Conservation (phyloP, 2,329 filamentous ascomycete genomes). For the Epichloe glyceriae region DNA sequence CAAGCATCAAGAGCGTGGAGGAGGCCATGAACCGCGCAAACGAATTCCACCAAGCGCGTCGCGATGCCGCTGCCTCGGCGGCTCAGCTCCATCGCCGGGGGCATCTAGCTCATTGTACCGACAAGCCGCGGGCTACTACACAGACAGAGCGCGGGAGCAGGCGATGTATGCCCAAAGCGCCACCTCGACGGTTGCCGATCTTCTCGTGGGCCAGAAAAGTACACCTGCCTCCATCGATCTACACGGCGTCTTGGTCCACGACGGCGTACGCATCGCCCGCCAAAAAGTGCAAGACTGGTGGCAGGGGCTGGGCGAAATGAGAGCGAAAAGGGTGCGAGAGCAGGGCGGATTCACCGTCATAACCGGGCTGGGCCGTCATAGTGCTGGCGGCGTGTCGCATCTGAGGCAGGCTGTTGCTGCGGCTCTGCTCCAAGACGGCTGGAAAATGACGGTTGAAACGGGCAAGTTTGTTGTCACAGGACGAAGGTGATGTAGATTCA, state of each 20-base stretch:
- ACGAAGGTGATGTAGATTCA: constrained; percentile 16
- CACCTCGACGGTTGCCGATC: constrained; percentile 55
- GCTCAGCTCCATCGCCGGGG: constrained; percentile 31
- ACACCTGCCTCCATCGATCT: constrained; percentile 53
- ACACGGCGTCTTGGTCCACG: constrained; percentile 69
- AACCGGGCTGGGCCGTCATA: constrained; percentile 72
- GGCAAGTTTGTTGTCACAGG: constrained; percentile 63
- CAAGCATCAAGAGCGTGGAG: constrained; percentile 10
- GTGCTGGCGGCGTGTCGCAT: constrained; percentile 58
- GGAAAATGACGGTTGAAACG: constrained; percentile 62
- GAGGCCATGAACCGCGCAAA: constrained; percentile 18
- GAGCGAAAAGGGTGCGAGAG: constrained; percentile 34
- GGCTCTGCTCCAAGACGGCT: constrained; percentile 64
- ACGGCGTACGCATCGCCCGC: constrained; percentile 67
- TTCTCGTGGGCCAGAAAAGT: constrained; percentile 56
- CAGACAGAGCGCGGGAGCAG: constrained; percentile 54
- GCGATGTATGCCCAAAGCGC: constrained; percentile 42
- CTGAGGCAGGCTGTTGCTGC: constrained; percentile 70
- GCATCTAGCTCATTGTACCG: constrained; percentile 62
- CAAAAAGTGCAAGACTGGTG: constrained; percentile 63
- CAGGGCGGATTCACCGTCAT: constrained; percentile 54
- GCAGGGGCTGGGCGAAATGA: constrained; percentile 54
- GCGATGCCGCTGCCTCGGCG: constrained; percentile 24
- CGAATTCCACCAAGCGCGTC: constrained; percentile 17
- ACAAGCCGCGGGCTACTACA: constrained; percentile 65